Evolutionary conservation across 2,329 filamentous ascomycete species (phyloP).

Genomic region (Trichoderma guizhouense): DNA sequence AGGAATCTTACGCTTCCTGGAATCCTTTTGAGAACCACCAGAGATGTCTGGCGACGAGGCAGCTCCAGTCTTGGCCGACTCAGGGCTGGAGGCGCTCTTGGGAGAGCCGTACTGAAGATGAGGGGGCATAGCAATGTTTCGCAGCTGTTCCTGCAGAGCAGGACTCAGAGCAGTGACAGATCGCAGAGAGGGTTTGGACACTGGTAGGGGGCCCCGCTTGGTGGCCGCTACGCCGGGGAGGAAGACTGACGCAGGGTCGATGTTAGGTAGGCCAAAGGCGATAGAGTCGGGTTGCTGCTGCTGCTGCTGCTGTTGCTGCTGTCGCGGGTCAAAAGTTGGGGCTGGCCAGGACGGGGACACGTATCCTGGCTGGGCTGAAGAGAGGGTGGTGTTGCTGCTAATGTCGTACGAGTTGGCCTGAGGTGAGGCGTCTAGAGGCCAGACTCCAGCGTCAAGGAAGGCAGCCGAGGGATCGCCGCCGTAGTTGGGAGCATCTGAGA

Average conservation of each 20-base stretch:
- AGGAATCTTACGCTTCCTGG: constrained; percentile 68
- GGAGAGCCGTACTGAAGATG: constrained; percentile 60
- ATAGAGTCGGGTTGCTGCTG: constrained; percentile 32
- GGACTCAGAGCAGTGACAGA: constrained; percentile 44
- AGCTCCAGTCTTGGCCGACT: constrained; percentile 47
- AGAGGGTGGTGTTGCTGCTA: constrained; percentile 36
- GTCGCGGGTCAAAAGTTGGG: constrained; percentile 30
- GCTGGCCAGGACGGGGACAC: constrained; percentile 35
- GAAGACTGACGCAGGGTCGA: constrained; percentile 37
- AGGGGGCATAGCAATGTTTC: constrained; percentile 62
- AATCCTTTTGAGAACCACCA: constrained; percentile 44
- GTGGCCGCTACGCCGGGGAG: constrained; percentile 23
- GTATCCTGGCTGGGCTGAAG: constrained; percentile 33
- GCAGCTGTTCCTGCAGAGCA: constrained; percentile 59
- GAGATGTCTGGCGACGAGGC: constrained; percentile 59
- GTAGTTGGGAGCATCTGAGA: constrained; percentile 31
- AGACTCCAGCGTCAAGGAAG: constrained; percentile 35
- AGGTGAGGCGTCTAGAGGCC: constrained; percentile 48
- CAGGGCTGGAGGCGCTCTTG: constrained; percentile 56
- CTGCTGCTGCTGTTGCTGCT: background rate
- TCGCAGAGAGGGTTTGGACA: constrained; percentile 31
- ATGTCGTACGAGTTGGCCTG: constrained; percentile 46
- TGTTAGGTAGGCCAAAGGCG: constrained; percentile 32
- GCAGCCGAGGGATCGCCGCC: constrained; percentile 36
- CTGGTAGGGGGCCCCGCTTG: constrained; percentile 25